These are phyloP conservation scores for Neocallimastix lanati DNA, from an alignment of 192 early-diverging fungal genomes.

Conservation along the genomic window DNA sequence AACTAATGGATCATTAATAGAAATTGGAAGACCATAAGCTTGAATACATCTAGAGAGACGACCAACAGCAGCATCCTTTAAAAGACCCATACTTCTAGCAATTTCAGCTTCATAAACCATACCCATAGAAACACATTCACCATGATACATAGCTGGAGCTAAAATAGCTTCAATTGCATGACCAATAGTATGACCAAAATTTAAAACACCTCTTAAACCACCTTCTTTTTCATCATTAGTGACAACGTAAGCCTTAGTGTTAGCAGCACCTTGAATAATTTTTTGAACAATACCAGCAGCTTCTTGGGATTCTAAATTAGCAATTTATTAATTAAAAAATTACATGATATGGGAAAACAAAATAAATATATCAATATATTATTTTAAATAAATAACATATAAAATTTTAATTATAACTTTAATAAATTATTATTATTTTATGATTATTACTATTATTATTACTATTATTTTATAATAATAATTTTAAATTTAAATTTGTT, in stretches of 20 bases:
- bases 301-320: background rate
- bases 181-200: slow-evolving; percentile 93
- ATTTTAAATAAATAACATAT: too few relatives aligned
- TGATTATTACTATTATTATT: too few relatives aligned
- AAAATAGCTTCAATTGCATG: slow-evolving; percentile 90
- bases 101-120: slow-evolving; percentile 91
- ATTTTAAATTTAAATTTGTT: too few relatives aligned
- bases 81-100: slow-evolving; percentile 64
- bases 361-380: too few relatives aligned
- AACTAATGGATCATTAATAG: slow-evolving; percentile 62
- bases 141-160: slow-evolving; percentile 76
- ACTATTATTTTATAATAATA: too few relatives aligned
- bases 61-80: slow-evolving; percentile 61
- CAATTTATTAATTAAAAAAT: background rate
- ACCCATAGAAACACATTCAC: slow-evolving; percentile 90
- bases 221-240: slow-evolving; percentile 88
- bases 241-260: slow-evolving; percentile 87
- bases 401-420: too few relatives aligned
- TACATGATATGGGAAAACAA: background rate
- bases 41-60: slow-evolving; percentile 65
- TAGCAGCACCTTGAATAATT: slow-evolving; percentile 70
- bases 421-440: too few relatives aligned
- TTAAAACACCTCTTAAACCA: slow-evolving; percentile 81
- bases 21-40: slow-evolving; percentile 74
- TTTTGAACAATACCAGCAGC: slow-evolving; percentile 31